These are phyloP conservation scores for Funneliformis caledonium DNA, from an alignment of 371 early-diverging fungal species.

Conservation along the genomic window DNA sequence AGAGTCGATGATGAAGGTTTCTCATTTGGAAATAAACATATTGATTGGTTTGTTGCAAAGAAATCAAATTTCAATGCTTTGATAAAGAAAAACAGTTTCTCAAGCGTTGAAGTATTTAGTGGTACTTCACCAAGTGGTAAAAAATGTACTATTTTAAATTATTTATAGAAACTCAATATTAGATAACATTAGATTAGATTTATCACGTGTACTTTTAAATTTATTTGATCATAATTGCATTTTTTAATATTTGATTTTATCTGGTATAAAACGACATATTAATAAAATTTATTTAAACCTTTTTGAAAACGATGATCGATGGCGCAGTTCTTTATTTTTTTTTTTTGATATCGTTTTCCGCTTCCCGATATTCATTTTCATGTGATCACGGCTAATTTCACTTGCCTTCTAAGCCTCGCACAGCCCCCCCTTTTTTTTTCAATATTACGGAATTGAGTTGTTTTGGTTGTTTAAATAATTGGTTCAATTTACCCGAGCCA, in stretches of 20 bases:
- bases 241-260: no score
- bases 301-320: no score
- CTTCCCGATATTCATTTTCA: neutral
- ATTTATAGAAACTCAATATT: neutral
- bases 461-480: neutral
- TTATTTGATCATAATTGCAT: no score
- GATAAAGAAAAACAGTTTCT: neutral
- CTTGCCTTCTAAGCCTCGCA: neutral
- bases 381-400: neutral
- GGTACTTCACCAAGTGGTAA: neutral
- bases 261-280: no score
- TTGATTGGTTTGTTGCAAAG: constrained; percentile 7
- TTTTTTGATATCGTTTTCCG: no score
- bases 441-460: neutral
- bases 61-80: neutral
- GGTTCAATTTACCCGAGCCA: neutral
- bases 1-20: neutral
- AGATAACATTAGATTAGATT: no score
- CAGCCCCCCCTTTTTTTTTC: neutral
- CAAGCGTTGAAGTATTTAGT: neutral
- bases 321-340: no score
- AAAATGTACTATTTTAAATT: neutral
- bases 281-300: no score
- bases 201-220: no score
- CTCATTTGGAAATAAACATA: neutral